These are phyloP conservation scores for Cordyceps cateniannulata DNA, from an alignment of 2,329 filamentous ascomycete genomes.

Conservation along the genomic window DNA sequence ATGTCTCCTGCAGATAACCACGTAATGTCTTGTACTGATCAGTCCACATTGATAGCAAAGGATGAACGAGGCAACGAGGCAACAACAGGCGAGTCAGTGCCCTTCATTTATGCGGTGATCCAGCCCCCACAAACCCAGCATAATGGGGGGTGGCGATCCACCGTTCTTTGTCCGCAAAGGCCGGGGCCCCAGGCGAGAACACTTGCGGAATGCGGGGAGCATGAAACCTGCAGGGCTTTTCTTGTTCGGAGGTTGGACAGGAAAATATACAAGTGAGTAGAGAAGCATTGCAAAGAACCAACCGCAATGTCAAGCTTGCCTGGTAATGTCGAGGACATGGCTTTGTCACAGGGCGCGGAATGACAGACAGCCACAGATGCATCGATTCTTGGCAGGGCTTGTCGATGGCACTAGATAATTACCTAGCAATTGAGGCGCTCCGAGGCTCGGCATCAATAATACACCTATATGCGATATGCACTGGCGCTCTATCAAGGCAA, in stretches of 20 bases:
- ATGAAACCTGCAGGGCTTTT: neutral
- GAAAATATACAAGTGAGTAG: too few species aligned
- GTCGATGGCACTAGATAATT: neutral
- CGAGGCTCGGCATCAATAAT: neutral
- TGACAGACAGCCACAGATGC: neutral
- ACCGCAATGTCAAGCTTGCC: too few species aligned
- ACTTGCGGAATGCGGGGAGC: neutral
- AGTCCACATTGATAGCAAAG: too few species aligned
- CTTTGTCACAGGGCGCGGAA: neutral
- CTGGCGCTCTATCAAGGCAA: too few species aligned
- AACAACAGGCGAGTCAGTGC: neutral
- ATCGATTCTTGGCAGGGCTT: neutral
- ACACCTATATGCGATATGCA: too few species aligned
- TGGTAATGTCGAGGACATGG: too few species aligned
- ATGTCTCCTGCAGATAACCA: too few species aligned
- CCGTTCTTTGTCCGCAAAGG: neutral
- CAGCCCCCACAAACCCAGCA: neutral
- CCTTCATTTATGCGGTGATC: neutral
- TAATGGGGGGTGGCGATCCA: neutral
- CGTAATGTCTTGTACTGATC: neutral
- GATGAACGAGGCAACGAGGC: neutral
- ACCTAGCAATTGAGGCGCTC: neutral
- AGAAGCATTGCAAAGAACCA: too few species aligned
- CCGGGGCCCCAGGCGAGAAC: neutral
- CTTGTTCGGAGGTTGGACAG: too few species aligned